phyloP scores from a whole-genome alignment of 2,329 filamentous ascomycete species.

The Elsinoe necatrix region DNA sequence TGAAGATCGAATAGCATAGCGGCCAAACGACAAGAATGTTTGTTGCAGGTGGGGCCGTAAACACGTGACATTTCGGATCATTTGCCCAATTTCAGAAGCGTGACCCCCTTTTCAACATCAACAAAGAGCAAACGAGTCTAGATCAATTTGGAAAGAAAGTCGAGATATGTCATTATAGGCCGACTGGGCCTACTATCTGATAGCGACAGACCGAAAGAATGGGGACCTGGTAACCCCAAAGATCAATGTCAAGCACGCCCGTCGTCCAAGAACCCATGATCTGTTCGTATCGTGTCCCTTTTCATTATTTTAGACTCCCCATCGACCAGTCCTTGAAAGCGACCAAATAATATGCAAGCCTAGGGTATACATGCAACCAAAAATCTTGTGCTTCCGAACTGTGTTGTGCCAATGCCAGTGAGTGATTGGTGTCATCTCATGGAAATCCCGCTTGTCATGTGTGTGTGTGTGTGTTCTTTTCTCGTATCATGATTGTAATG shows the following conservation, averaged over 20 bases:
- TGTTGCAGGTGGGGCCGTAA: slow-evolving; percentile 2
- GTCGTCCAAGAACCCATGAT: slow-evolving; percentile 5
- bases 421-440: not conserved
- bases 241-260: not conserved
- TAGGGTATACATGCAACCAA: slow-evolving; percentile 13
- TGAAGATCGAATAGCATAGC: not conserved
- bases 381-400: not conserved
- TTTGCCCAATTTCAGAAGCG: not conserved
- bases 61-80: slow-evolving; percentile 4
- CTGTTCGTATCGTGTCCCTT: not conserved
- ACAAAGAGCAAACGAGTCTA: no score
- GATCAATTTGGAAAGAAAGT: not conserved
- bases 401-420: slow-evolving; percentile 4
- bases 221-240: slow-evolving; percentile 1
- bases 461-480: slow-evolving; percentile 4
- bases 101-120: not conserved
- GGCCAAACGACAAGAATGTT: not conserved
- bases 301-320: slow-evolving; percentile 11
- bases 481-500: not conserved
- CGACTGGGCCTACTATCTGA: not conserved
- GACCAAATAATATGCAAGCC: slow-evolving; percentile 9
- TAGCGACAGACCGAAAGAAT: slow-evolving; percentile 4
- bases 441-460: not conserved
- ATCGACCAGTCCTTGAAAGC: not conserved
- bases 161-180: slow-evolving; percentile 4